Base-by-base conservation (phyloP, 345 rosid genomes). In the Hibiscus trionum region DNA sequence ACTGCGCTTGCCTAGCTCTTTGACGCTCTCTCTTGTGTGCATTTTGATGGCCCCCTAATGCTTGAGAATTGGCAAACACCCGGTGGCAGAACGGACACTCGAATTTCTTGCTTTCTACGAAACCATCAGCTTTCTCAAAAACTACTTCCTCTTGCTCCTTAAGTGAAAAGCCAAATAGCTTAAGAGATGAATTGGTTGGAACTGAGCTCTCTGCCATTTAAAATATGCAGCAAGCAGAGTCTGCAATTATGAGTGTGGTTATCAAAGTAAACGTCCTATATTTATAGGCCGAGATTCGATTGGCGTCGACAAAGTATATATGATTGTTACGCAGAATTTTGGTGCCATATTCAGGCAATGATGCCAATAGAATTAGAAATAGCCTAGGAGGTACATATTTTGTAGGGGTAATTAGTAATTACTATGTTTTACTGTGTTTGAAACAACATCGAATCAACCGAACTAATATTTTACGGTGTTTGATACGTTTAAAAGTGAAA, bases 31-130 rank as follows among this genome's bases (percentile, higher is more conserved):
- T 78, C 67, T 83, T 87, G 82, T 87, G 87, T 0, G 87, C 88
- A 76, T 85, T 87, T 80, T 87, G 88, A 64, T 87, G 88, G 58
- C 91, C 91, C 3, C 91, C 91, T 2, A 87, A 78, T 15, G 88
- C 89, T 64, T 87, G 88, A 37, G 89, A 84, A 74, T 84, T 87
- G 42, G 83, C 82, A 61, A 87, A 85, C 2, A 75, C 73, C 53
- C 89, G 66, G 46, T 75, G 67, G 86, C 91, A 87, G 42, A 83
- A 85, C n/a, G 83, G 86, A 59, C 91, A 87, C 80, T 82, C 85
- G 68, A 80, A 85, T 64, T 77, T 85, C 73, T 80, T 80, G 66
- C 16, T 75, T 31, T 75, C 76, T 24, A 21, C 73, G 2, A 17
- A 12, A 16, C 9, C 78, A 55, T 57, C 77, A 55, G 66, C 44